A percentile compares a stretch with the other conserved stretches of the same genome.
phyloP scores from a whole-genome alignment of 75 land plant genomes.

The Pinus taeda region DNA sequence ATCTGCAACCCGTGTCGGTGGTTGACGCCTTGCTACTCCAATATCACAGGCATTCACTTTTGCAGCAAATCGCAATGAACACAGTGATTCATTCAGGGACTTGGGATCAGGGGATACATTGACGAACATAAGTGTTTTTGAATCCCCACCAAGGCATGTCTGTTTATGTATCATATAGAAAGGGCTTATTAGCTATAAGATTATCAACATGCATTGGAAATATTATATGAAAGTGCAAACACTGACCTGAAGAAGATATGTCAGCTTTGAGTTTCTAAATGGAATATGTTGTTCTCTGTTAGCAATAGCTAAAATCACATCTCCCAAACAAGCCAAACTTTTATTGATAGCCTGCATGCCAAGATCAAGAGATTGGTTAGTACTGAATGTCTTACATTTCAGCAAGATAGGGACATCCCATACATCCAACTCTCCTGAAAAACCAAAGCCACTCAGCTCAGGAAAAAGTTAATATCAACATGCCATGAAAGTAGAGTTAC shows the following conservation, averaged over 20 bases:
- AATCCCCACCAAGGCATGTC: constrained; percentile 96
- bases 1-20: constrained; percentile 34
- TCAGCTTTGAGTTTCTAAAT: constrained; percentile 90
- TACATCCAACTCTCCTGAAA: background rate
- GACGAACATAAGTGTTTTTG: constrained; percentile 93
- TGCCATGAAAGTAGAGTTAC: no score
- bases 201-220: background rate
- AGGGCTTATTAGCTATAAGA: background rate
- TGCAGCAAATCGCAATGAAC: constrained; percentile 82
- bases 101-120: constrained; percentile 83
- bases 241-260: constrained; percentile 91
- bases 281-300: constrained; percentile 88
- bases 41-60: constrained; percentile 90
- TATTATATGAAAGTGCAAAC: background rate
- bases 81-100: constrained; percentile 74
- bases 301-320: constrained; percentile 86
- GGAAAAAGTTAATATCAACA: no score
- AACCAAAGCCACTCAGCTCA: background rate
- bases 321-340: constrained; percentile 78
- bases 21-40: constrained; percentile 76
- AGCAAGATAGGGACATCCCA: background rate
- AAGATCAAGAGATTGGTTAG: background rate
- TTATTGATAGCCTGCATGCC: constrained; percentile 83
- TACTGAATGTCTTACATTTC: background rate
- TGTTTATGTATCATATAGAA: constrained; percentile 18